Percentiles rank a stretch among this genome's conserved stretches.
phyloP scores from a whole-genome alignment of 495 filamentous ascomycete species.

The Penicillium pulvis region DNA sequence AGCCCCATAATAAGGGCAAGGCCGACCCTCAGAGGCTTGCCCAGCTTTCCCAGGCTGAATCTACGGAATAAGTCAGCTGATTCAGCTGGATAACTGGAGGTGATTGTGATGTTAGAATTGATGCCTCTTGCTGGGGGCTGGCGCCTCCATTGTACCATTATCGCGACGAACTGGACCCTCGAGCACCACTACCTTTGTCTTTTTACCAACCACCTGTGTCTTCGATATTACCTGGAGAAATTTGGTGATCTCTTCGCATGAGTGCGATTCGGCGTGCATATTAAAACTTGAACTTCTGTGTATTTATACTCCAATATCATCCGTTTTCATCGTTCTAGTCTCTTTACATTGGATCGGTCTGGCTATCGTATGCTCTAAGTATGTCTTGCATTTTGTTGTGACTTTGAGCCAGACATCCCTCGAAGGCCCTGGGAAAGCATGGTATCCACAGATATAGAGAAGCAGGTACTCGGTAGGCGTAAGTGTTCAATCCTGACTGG shows the following conservation, averaged over 20 bases:
- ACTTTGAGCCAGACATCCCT: no score
- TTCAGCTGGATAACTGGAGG: neutral
- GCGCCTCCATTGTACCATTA: slow-evolving; percentile 39
- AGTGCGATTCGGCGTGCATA: slow-evolving; percentile 28
- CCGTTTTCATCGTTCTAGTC: slow-evolving; percentile 15
- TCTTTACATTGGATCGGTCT: neutral
- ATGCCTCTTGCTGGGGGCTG: slow-evolving; percentile 17
- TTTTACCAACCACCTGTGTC: slow-evolving; percentile 3
- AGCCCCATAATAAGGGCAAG: slow-evolving; percentile 37
- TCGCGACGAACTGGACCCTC: slow-evolving; percentile 24
- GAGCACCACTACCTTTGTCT: slow-evolving; percentile 8
- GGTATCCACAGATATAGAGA: no score
- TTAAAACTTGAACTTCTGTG: slow-evolving; percentile 33
- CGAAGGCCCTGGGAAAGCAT: no score
- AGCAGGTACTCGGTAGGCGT: no score
- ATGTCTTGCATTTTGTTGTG: no score
- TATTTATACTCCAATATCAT: slow-evolving; percentile 46
- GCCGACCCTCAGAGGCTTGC: slow-evolving; percentile 25
- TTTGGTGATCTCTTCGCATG: slow-evolving; percentile 18
- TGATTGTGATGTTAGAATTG: slow-evolving; percentile 1
- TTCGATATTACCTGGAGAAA: slow-evolving; percentile 6
- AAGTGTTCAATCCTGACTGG: no score
- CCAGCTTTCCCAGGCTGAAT: neutral
- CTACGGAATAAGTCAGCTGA: neutral
- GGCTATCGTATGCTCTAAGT: no score